phyloP scores from a whole-genome alignment of 345 rosid genomes.

The Citrus unshiu region DNA sequence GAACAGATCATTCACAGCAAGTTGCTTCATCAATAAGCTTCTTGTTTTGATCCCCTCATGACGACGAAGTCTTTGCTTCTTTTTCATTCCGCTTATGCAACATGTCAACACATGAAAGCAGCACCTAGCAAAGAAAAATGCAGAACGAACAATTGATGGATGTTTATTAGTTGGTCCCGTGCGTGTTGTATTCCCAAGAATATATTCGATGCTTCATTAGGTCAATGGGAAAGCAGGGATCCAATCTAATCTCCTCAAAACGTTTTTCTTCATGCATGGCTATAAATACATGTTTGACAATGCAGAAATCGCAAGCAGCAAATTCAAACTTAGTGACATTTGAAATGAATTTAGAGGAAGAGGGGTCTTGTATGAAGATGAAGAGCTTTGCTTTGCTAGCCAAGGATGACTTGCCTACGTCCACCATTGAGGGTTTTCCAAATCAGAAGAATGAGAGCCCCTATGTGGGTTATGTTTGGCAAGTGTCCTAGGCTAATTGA shows the following conservation, averaged over 20 bases:
- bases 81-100: background rate
- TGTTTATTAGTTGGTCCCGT: background rate
- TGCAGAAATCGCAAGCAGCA: background rate
- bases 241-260: background rate
- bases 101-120: conserved; percentile 4
- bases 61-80: background rate
- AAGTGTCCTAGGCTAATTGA: conserved; percentile 36
- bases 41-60: background rate
- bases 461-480: conserved; percentile 17
- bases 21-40: conserved; percentile 3
- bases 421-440: background rate
- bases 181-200: background rate
- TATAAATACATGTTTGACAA: conserved; percentile 23
- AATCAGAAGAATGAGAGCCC: background rate
- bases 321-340: background rate
- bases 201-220: conserved; percentile 10
- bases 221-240: background rate
- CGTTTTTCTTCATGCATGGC: background rate
- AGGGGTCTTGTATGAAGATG: conserved; percentile 48
- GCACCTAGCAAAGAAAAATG: background rate
- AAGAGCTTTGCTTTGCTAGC: conserved; percentile 42
- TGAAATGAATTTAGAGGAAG: conserved; percentile 4
- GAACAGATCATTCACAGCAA: conserved; percentile 11
- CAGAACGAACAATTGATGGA: too few relatives aligned
- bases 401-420: conserved; percentile 60